Base-by-base conservation (phyloP, 345 rosid species). In the Hirschfeldia incana region DNA sequence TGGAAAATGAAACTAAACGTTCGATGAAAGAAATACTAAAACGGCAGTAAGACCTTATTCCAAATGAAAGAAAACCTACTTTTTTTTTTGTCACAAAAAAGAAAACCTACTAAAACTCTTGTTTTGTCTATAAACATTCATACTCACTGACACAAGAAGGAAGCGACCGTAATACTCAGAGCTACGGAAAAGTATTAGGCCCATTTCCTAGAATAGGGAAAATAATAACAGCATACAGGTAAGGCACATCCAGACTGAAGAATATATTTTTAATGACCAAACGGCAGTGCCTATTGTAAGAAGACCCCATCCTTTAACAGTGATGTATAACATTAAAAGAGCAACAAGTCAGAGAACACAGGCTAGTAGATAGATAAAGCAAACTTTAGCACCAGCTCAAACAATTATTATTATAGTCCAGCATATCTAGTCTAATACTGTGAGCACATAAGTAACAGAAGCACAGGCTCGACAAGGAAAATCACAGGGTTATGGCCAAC, bases 401-500 rank as follows among this genome's bases (percentile, higher is more conserved):
- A 63, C 65, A 7, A 63, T 1, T 77, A 70, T 61, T 49, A 57
- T 34, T 77, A 27, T 63, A 21, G 21, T 62, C 30, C 29, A 34
- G 59, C 2, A 77, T 34, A 3, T 53, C 8, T 15, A 62, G 21
- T 64, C 7, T 8, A 4, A 3, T 63, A 51, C 3, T 63, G 65
- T 29, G 46, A 9, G 12, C 5, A 27, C 13, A 55, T 65, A 55
- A 36, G 36, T 71, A 69, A 74, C 28, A 74, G 30, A 73, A 46
- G 33, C 49, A 63, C 27, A 60, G 1, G 12, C 34, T 65, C 27
- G 11, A 34, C 12, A 57, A 70, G 10, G 55, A 70, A 57, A 72
- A 58, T 7, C 37, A 81, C 33, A 72, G 73, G 39, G 49, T 1
- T 58, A 30, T 61, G 70, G 60, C 84, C 67, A 77, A 93, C 97